Evolutionary conservation across 441 rosid genomes (phyloP).

Genomic region (Iberis amara): DNA sequence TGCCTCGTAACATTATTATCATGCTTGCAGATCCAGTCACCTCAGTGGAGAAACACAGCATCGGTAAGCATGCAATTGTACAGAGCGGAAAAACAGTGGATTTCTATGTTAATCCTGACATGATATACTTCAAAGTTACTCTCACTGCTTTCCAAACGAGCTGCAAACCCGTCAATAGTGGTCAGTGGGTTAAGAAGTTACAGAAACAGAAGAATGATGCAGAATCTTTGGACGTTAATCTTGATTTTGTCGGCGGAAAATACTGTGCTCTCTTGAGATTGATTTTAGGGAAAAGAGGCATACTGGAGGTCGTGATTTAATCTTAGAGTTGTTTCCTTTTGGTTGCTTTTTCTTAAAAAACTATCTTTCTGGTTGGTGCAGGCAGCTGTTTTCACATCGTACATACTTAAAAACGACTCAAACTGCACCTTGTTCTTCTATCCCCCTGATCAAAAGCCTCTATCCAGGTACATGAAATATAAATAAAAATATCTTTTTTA

Average conservation of each 20-base stretch:
- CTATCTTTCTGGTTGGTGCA: constrained; percentile 37
- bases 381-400: constrained; percentile 73
- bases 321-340: constrained; percentile 24
- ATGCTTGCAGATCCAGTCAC: constrained; percentile 47
- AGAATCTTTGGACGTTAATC: constrained; percentile 61
- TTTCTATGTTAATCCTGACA: constrained; percentile 79
- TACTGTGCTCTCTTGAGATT: constrained; percentile 71
- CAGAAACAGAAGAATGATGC: constrained; percentile 53
- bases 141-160: constrained; percentile 53
- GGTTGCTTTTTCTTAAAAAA: constrained; percentile 14
- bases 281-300: constrained; percentile 80
- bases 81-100: constrained; percentile 65
- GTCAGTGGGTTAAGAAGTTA: constrained; percentile 86
- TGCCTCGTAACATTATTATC: constrained; percentile 31
- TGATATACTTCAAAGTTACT: constrained; percentile 63
- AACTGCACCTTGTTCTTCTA: constrained; percentile 53
- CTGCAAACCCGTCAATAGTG: constrained; percentile 81
- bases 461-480: constrained; percentile 48
- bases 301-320: constrained; percentile 65
- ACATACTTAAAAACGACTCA: constrained; percentile 73
- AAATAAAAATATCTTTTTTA: constrained; percentile 17
- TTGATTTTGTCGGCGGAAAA: constrained; percentile 85
- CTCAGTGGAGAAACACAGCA: constrained; percentile 34
- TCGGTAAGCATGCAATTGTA: constrained; percentile 76
- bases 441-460: constrained; percentile 59